These are phyloP conservation scores for Talaromyces rugulosus DNA, from an alignment of 2,329 filamentous ascomycete genomes.

Conservation along the genomic window DNA sequence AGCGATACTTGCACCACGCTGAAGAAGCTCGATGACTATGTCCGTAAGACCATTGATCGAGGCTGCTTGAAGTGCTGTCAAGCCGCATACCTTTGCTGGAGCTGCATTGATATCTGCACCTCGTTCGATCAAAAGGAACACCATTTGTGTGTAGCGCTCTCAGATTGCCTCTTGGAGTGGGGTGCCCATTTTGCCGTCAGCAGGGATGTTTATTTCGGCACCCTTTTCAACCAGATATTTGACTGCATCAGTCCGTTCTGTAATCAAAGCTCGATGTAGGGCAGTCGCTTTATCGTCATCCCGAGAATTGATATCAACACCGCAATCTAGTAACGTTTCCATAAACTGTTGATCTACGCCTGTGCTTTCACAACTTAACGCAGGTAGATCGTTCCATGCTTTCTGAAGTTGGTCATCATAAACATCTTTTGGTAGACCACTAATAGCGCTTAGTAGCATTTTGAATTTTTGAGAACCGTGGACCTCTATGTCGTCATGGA, in stretches of 20 bases:
- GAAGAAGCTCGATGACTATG: constrained; percentile 13
- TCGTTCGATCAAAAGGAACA: constrained; percentile 5
- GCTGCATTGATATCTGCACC: constrained; percentile 17
- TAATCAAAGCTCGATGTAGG: not conserved
- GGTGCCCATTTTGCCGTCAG: not conserved
- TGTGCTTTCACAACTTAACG: not conserved
- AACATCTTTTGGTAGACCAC: not conserved
- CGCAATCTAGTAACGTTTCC: not conserved
- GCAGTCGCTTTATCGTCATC: not conserved
- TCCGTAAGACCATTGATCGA: constrained; percentile 4
- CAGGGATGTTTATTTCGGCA: not conserved
- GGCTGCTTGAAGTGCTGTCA: constrained; percentile 17
- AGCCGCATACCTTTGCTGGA: constrained; percentile 4
- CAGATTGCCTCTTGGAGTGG: not conserved
- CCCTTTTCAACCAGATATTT: constrained; percentile 10
- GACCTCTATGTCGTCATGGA: fast-evolving
- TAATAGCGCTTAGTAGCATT: not conserved
- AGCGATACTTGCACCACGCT: constrained; percentile 13
- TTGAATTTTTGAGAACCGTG: not conserved
- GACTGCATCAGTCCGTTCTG: not conserved
- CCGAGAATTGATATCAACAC: not conserved
- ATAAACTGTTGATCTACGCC: not conserved
- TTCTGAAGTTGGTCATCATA: not conserved
- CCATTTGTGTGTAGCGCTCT: constrained; percentile 10
- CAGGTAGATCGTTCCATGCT: not conserved